Conservation (phyloP, 495 filamentous ascomycete species). For the Xylaria grammica region DNA sequence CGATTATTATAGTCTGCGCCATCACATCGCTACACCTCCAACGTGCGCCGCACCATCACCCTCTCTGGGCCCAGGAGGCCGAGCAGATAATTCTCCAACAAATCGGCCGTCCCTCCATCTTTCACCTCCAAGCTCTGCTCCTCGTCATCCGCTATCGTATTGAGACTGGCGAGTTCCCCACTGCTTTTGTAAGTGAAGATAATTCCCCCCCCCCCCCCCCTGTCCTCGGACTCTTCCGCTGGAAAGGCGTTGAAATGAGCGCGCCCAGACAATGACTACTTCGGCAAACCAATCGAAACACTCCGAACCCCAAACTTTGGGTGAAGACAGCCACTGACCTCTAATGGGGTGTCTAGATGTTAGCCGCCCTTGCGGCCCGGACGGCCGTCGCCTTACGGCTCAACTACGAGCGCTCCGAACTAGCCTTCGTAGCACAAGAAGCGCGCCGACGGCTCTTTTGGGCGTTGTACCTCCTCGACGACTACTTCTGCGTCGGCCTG, state of each 20-base stretch:
- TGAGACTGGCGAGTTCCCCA: constrained; percentile 34
- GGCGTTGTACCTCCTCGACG: constrained; percentile 36
- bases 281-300: neutral
- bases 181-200: constrained; percentile 27
- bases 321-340: neutral
- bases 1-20: constrained; percentile 24
- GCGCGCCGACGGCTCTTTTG: constrained; percentile 37
- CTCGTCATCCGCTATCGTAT: constrained; percentile 37
- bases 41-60: constrained; percentile 28
- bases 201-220: neutral
- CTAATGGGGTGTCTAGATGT: constrained; percentile 20
- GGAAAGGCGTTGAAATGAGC: neutral
- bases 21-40: constrained; percentile 36
- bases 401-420: constrained; percentile 37
- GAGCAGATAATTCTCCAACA: constrained; percentile 34
- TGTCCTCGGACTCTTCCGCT: neutral
- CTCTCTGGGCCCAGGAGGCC: constrained; percentile 33
- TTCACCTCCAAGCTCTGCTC: constrained; percentile 36
- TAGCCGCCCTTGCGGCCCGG: constrained; percentile 34
- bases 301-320: too few relatives aligned
- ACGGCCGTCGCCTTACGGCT: constrained; percentile 35
- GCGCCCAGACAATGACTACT: too few relatives aligned
- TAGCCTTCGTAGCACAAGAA: constrained; percentile 36
- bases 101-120: constrained; percentile 36
- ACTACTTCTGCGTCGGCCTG: constrained; percentile 36